phyloP scores from a whole-genome alignment of 805 yeast species.

The Pichia occidentalis region DNA sequence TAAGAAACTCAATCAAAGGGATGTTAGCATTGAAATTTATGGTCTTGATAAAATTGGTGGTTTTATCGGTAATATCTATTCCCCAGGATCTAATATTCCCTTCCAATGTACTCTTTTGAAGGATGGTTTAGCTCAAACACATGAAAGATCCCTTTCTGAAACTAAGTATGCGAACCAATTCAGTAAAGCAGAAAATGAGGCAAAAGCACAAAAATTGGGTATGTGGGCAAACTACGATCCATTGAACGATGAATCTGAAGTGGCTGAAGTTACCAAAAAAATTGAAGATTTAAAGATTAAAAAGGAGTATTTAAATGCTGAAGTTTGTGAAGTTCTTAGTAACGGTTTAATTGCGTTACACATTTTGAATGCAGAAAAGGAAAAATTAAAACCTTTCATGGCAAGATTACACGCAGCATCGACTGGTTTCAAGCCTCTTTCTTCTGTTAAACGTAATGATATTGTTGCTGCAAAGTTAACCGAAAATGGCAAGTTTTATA shows the following conservation, averaged over 20 bases:
- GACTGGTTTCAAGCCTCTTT: conserved; percentile 31
- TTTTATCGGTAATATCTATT: conserved; percentile 64
- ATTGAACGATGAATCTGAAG: conserved; percentile 30
- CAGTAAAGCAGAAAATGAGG: conserved; percentile 54
- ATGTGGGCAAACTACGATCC: conserved; percentile 60
- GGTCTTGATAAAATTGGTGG: conserved; percentile 74
- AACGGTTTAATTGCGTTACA: conserved; percentile 44
- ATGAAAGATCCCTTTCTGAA: conserved; percentile 55
- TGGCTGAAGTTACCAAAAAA: conserved; percentile 17
- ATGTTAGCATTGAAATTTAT: conserved; percentile 61
- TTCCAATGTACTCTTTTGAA: conserved; percentile 51
- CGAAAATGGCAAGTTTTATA: conserved; percentile 48
- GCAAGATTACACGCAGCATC: conserved; percentile 37
- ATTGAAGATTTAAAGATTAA: conserved; percentile 23
- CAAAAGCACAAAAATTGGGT: conserved; percentile 50
- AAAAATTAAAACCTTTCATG: conserved; percentile 39
- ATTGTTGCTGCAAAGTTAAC: conserved; percentile 47
- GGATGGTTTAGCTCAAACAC: conserved; percentile 59
- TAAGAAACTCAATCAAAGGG: conserved; percentile 60
- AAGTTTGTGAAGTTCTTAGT: conserved; percentile 42
- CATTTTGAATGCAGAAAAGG: conserved; percentile 32
- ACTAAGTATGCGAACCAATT: conserved; percentile 51
- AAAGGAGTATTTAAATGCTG: conserved; percentile 42
- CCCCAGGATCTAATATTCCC: conserved; percentile 45
- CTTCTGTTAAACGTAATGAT: conserved; percentile 42